Base-by-base conservation (phyloP, 345 rosid species). In the Garcia nutans region DNA sequence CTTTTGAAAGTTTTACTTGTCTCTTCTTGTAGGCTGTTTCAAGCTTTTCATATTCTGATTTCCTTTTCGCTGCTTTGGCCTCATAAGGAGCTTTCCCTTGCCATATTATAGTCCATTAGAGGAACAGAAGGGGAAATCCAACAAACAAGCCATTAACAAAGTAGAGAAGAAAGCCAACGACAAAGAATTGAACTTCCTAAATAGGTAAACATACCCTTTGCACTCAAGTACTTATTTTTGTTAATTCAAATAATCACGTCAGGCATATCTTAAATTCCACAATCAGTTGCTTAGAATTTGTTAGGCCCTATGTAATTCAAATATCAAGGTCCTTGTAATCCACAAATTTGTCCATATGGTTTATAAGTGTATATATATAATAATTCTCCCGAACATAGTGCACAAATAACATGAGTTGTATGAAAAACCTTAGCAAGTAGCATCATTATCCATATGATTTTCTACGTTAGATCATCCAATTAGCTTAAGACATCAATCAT, bases 41-140 rank as follows among this genome's bases (percentile, higher is more conserved):
- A 73, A 77, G 89, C 83, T 88, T 91, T 65, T 81, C 93, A 77
- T 96, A 90, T n/a, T 93, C 98, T 0, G 66, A 78, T 81, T 93
- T 93, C 87, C 81, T 85, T 80, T 88, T 89, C 16, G 85, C 89
- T 58, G 98, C 98, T 88, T 88, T 93, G 81, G 90, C 91, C 81
- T 88, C 94, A 81, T 83, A 92, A 60, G 97, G 97, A 74, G 93
- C 94, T 83, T 93, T 91, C 33, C 91, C 98, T 94, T 93, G 79
- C 76, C 63, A 61, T 68, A 44, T 37, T 24, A 20, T 15, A 41
- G 15, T 37, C 41, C 41, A 37, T 37, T 37, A 37, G 41, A 37
- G 6, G 41, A 37, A 37, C 61, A 56, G 16, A 16, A 56, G 61
- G 56, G 52, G 5, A 62, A 12, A 60, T 26, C 45, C 9, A n/a